Evolutionary conservation across 371 early-diverging fungal species (phyloP).

Genomic region (Rhizopus sp.): DNA sequence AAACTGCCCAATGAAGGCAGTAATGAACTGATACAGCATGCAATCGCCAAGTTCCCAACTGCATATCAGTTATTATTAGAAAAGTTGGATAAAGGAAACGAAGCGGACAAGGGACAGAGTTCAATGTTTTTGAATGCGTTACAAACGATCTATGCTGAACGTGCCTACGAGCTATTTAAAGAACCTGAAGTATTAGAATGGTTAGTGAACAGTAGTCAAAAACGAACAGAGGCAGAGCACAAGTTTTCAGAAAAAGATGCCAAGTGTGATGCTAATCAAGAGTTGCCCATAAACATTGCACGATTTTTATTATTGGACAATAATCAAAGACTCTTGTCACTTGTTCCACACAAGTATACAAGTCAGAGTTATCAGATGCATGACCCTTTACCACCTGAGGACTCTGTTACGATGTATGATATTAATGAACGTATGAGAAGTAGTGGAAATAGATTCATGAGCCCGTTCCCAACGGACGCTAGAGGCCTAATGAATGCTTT

Average conservation of each 20-base stretch:
- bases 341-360: conserved; percentile 57
- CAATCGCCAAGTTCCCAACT: conserved; percentile 56
- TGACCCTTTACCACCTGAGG: conserved; percentile 77
- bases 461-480: conserved; percentile 17
- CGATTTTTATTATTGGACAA: conserved; percentile 78
- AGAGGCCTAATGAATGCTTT: conserved; percentile 20
- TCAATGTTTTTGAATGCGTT: not conserved
- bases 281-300: conserved; percentile 62
- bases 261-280: conserved; percentile 12
- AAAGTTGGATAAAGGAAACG: conserved; percentile 33
- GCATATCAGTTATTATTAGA: conserved; percentile 34
- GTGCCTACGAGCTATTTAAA: conserved; percentile 70
- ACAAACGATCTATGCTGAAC: conserved; percentile 45
- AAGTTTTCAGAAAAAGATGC: not conserved
- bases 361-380: conserved; percentile 62
- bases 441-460: not conserved
- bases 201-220: conserved; percentile 30
- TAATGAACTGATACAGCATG: conserved; percentile 59
- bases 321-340: conserved; percentile 55
- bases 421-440: conserved; percentile 29
- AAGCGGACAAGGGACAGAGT: not conserved
- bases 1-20: conserved; percentile 52
- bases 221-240: not conserved
- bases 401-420: conserved; percentile 56
- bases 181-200: conserved; percentile 67